A percentile compares a stretch with the other conserved stretches of the same genome.
Conservation (phyloP, 192 early-diverging fungal genomes). For the Gigaspora rosea region DNA sequence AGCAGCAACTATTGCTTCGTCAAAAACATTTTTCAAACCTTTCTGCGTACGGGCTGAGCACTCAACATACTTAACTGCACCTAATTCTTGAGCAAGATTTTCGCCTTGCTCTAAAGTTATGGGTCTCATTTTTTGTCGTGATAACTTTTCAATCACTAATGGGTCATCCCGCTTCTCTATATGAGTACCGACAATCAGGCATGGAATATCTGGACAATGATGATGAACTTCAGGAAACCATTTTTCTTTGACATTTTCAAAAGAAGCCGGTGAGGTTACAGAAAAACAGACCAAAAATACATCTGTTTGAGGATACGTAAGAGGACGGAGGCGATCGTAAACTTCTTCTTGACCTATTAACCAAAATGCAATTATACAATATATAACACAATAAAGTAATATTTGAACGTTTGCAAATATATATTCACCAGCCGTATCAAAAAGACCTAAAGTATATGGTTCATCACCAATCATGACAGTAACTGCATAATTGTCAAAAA, state of each 20-base stretch:
- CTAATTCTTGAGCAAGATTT: conserved; percentile 77
- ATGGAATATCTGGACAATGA: conserved; percentile 94
- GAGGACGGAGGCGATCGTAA: conserved; percentile 90
- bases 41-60: conserved; percentile 90
- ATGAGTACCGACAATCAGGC: conserved; percentile 89
- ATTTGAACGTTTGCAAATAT: background rate
- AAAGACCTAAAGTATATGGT: conserved; percentile 92
- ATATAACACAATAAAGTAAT: background rate
- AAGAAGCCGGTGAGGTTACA: conserved; percentile 87
- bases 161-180: conserved; percentile 89
- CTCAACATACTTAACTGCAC: conserved; percentile 92
- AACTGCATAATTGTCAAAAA: conserved; percentile 99
- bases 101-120: conserved; percentile 80
- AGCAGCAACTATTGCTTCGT: conserved; percentile 97
- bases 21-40: conserved; percentile 95
- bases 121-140: conserved; percentile 79
- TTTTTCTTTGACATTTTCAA: conserved; percentile 95
- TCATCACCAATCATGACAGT: conserved; percentile 99
- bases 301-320: conserved; percentile 95
- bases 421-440: conserved; percentile 83
- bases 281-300: conserved; percentile 96
- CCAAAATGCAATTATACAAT: background rate
- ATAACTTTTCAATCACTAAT: conserved; percentile 76
- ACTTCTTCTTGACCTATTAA: conserved; percentile 86
- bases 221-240: conserved; percentile 97